Base-by-base conservation (phyloP, 352 stramenopile species). In the Globisporangium orthogonon region DNA sequence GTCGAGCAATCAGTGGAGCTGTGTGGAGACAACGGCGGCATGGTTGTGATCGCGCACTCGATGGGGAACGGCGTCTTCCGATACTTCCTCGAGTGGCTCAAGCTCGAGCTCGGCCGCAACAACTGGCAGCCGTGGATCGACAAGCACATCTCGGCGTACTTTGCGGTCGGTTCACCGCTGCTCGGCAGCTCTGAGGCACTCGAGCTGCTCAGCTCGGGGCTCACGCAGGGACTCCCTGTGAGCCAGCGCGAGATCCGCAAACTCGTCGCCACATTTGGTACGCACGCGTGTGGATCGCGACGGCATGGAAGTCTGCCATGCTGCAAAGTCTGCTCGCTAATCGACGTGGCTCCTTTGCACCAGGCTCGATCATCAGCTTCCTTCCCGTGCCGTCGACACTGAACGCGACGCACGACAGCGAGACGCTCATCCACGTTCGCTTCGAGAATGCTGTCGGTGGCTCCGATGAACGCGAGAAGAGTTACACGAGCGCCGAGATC, bases 1-100 rank as follows among this genome's bases (percentile, higher is more conserved):
- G 80, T 91, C 56, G 81, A 89, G 51, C 70, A 78, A 44, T 76
- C 71, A 10, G 73, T 88, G 1, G 68, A 67, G 6, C 61, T 87
- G 15, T 73, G 88, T 41, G 75, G 73, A 18, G 55, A 54, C 35
- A 59, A 66, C 31, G 54, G 70, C 13, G 75, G 81, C 15, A 61
- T 89, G 30, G 80, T 93, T 33, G 76, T 93, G 33, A 85, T 93
- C 60, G 83, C 80, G 0, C 83, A 93, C 56, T 93, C 83, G 35
- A 89, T 93, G 74, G 83, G 83, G 35, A 93, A 93, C 58, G 71
- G 71, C 39, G 60, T 91, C 17, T 86, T 93, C 28, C 80, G 80
- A 3, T 93, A 93, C 69, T 93, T 93, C 47, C 73, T 93, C 35
- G 76, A 77, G 56, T 93, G 83, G 83, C 66, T 93, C 52, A 82